Evolutionary conservation across 2,329 filamentous ascomycete species (phyloP).

Genomic region (Xylariaceae sp.): DNA sequence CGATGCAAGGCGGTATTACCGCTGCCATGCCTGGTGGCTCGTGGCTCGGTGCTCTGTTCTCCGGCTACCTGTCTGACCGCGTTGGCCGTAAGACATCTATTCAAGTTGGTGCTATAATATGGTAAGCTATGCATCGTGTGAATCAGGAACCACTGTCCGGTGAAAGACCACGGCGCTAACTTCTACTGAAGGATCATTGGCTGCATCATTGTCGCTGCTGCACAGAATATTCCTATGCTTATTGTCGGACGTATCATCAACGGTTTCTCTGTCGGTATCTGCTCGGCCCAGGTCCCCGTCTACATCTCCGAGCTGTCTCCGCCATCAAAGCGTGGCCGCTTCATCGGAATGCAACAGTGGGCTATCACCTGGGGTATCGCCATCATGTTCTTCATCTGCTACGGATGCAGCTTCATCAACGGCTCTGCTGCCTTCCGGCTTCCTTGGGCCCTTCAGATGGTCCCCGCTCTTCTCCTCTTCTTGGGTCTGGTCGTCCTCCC

Average conservation of each 20-base stretch:
- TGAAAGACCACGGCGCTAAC: no score
- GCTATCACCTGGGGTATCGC: slow-evolving; percentile 43
- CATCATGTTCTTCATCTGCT: slow-evolving; percentile 45
- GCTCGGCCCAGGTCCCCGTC: slow-evolving; percentile 65
- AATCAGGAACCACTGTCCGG: no score
- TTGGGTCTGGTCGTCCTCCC: slow-evolving; percentile 39
- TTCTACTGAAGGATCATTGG: slow-evolving; percentile 44
- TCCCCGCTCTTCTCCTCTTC: slow-evolving; percentile 40
- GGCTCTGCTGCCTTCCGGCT: slow-evolving; percentile 44
- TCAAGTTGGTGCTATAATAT: slow-evolving; percentile 45
- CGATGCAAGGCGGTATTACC: slow-evolving; percentile 58
- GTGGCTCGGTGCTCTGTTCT: slow-evolving; percentile 57
- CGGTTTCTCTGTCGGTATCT: slow-evolving; percentile 66
- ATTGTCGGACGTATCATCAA: slow-evolving; percentile 66
- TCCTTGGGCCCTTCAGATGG: slow-evolving; percentile 44
- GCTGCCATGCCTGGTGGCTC: slow-evolving; percentile 68
- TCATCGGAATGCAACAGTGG: slow-evolving; percentile 42
- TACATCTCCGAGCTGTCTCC: slow-evolving; percentile 61
- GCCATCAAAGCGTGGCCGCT: slow-evolving; percentile 39
- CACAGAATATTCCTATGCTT: slow-evolving; percentile 50
- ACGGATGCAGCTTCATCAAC: slow-evolving; percentile 39
- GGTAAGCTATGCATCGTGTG: slow-evolving; percentile 41
- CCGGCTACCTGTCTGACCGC: slow-evolving; percentile 53
- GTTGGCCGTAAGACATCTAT: slow-evolving; percentile 45
- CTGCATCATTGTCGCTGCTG: slow-evolving; percentile 40